Evolutionary conservation across 2,329 filamentous ascomycete species (phyloP).

Genomic region (Penicillium brevicompactum): DNA sequence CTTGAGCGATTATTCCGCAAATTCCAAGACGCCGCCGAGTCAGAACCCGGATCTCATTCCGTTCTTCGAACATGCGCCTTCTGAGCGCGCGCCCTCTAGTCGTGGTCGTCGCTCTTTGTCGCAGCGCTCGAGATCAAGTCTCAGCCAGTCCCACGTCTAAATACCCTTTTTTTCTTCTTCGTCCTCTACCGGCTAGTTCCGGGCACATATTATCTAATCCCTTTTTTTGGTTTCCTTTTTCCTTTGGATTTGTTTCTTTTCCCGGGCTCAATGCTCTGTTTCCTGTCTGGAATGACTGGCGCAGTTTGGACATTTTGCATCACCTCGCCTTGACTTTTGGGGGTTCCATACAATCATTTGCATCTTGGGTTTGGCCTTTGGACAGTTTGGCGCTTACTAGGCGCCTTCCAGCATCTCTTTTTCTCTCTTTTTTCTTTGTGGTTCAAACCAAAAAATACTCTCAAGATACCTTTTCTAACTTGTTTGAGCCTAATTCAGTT

Average conservation of each 20-base stretch:
- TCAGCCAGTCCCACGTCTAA: slow-evolving; percentile 30
- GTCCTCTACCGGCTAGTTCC: background rate
- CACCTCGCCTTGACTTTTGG: slow-evolving; percentile 4
- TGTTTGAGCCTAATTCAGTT: background rate
- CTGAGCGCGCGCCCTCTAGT: slow-evolving; percentile 35
- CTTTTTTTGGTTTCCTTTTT: background rate
- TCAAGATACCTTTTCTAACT: background rate
- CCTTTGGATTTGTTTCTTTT: background rate
- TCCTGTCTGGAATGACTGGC: slow-evolving; percentile 7
- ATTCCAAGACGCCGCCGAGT: slow-evolving; percentile 45
- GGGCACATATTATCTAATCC: slow-evolving; percentile 3
- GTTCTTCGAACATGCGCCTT: slow-evolving; percentile 46
- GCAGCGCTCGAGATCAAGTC: slow-evolving; percentile 39
- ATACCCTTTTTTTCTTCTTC: background rate
- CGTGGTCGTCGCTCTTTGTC: slow-evolving; percentile 41
- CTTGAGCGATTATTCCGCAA: slow-evolving; percentile 38
- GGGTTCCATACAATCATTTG: slow-evolving; percentile 5
- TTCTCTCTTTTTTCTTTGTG: background rate
- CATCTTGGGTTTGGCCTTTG: slow-evolving; percentile 5
- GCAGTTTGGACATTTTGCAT: slow-evolving; percentile 7
- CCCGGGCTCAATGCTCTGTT: background rate
- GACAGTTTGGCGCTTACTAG: slow-evolving; percentile 3
- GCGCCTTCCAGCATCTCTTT: background rate
- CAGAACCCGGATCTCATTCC: slow-evolving; percentile 50
- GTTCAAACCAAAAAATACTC: background rate